A percentile compares a stretch with the other conserved stretches of the same genome.
phyloP scores from a whole-genome alignment of 192 early-diverging fungal genomes.

The Gamsiella multidivaricata region DNA sequence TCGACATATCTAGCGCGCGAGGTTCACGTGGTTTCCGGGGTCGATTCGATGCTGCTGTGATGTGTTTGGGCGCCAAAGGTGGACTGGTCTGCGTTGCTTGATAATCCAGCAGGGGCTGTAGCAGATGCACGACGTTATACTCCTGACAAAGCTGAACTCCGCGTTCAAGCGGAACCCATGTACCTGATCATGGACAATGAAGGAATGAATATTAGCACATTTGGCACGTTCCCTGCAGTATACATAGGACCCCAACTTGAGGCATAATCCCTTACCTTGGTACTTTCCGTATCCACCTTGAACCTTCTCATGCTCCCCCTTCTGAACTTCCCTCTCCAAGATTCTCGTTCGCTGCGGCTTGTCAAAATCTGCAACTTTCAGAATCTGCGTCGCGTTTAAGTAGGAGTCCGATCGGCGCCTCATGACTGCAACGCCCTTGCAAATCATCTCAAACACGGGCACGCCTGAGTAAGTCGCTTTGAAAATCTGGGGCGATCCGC shows the following conservation, averaged over 20 bases:
- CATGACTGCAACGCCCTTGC: constrained; percentile 83
- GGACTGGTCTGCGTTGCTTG: constrained; percentile 67
- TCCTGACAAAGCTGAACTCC: constrained; percentile 83
- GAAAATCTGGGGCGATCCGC: constrained; percentile 68
- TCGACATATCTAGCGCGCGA: constrained; percentile 35
- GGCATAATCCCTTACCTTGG: constrained; percentile 96
- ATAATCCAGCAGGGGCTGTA: constrained; percentile 87
- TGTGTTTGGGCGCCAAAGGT: constrained; percentile 67
- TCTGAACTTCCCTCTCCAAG: constrained; percentile 91
- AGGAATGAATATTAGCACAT: too few species aligned
- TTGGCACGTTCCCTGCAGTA: too few species aligned
- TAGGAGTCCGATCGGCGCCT: constrained; percentile 85
- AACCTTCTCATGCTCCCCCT: constrained; percentile 91
- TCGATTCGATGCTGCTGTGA: constrained; percentile 61
- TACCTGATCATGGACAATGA: constrained; percentile 33
- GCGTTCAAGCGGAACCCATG: constrained; percentile 88
- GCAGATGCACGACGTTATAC: constrained; percentile 77
- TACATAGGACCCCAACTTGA: too few species aligned
- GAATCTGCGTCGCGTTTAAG: constrained; percentile 97
- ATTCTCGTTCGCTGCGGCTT: constrained; percentile 94
- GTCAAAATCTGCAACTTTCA: constrained; percentile 96
- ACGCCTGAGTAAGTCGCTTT: constrained; percentile 93
- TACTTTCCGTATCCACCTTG: constrained; percentile 99
- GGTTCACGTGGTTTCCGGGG: constrained; percentile 62
- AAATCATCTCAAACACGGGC: constrained; percentile 95